Conservation (phyloP, 345 rosid genomes). For the Noccaea bulbosa region DNA sequence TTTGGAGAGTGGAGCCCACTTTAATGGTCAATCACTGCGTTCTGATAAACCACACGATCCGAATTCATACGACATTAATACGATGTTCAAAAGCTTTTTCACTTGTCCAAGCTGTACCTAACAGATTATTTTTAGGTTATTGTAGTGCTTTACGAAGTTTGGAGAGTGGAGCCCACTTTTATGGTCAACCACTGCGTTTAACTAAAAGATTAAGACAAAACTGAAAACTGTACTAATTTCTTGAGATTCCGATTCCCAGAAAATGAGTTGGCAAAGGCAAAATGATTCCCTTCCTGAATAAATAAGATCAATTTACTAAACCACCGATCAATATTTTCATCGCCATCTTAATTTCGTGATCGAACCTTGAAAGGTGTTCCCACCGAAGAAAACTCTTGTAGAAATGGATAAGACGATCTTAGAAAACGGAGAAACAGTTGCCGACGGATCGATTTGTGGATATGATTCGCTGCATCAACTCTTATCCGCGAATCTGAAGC, state of each 20-base stretch:
- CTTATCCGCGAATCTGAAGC: conserved; percentile 73
- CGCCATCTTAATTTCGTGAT: conserved; percentile 13
- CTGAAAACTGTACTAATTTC: no score
- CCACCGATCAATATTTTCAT: conserved; percentile 3
- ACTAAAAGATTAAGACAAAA: no score
- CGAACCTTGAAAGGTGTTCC: neutral
- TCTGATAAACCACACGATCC: no score
- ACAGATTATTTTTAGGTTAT: no score
- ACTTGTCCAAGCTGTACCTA: no score
- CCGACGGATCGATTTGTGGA: conserved; percentile 74
- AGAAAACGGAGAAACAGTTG: conserved; percentile 43
- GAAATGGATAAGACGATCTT: conserved; percentile 38
- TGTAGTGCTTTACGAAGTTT: no score
- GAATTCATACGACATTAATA: no score
- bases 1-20: no score
- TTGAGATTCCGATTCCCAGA: neutral
- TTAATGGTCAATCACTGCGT: no score
- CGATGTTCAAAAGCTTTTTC: no score
- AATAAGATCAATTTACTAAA: neutral
- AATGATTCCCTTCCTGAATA: neutral
- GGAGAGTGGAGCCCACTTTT: no score
- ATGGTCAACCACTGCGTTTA: no score
- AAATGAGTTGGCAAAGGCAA: conserved; percentile 31
- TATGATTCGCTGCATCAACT: conserved; percentile 78
- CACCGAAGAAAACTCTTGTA: neutral